phyloP scores from a whole-genome alignment of 768 basidiomycete species.

The Cyclocybe cylindracea region DNA sequence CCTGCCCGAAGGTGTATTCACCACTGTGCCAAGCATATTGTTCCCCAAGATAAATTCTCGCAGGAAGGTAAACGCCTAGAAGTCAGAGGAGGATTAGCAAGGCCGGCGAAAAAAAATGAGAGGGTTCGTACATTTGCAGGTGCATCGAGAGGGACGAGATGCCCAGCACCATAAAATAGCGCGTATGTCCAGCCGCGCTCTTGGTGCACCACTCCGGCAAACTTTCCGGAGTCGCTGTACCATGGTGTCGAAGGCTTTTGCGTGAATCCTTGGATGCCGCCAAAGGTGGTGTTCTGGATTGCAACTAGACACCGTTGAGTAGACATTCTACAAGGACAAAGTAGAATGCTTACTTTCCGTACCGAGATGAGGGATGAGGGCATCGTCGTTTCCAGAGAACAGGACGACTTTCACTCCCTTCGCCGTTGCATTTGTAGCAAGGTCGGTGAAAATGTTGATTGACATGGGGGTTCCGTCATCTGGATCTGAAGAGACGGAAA shows the following conservation, averaged over 20 bases:
- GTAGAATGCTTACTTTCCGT: slow-evolving; percentile 51
- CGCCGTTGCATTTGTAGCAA: slow-evolving; percentile 64
- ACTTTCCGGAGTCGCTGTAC: slow-evolving; percentile 56
- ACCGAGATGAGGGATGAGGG: slow-evolving; percentile 61
- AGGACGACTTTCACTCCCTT: slow-evolving; percentile 54
- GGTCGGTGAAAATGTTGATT: slow-evolving; percentile 61
- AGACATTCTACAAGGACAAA: neutral
- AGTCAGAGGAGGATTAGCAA: neutral
- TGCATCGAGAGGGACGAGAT: slow-evolving; percentile 36
- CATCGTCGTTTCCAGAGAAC: slow-evolving; percentile 71
- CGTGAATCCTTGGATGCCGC: slow-evolving; percentile 75
- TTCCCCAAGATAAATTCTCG: slow-evolving; percentile 70
- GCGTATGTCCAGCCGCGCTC: slow-evolving; percentile 68
- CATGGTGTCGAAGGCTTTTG: slow-evolving; percentile 68
- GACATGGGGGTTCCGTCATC: slow-evolving; percentile 40
- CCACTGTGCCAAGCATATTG: slow-evolving; percentile 60
- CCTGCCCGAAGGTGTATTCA: slow-evolving; percentile 24
- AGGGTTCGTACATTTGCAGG: slow-evolving; percentile 37
- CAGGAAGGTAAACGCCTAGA: slow-evolving; percentile 59
- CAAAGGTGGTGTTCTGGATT: slow-evolving; percentile 81
- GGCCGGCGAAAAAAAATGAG: neutral
- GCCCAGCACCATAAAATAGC: slow-evolving; percentile 41
- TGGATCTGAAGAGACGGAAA: slow-evolving; percentile 5
- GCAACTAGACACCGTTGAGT: slow-evolving; percentile 37
- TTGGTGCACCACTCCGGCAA: slow-evolving; percentile 72